phyloP scores from a whole-genome alignment of 2,329 filamentous ascomycete genomes.

The Penicillium brevicompactum region DNA sequence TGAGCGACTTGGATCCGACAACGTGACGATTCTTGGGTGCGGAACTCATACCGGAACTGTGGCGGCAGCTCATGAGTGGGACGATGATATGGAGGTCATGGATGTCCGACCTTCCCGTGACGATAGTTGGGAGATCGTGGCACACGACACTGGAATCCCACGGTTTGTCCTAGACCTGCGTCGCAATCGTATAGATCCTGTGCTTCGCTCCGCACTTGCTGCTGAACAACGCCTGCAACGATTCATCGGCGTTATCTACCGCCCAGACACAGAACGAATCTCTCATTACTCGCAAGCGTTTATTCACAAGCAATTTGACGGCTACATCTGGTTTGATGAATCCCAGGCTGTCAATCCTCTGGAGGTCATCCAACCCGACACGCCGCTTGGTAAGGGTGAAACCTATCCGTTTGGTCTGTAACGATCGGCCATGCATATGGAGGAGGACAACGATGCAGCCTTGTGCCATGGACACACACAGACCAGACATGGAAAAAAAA shows the following conservation, averaged over 20 bases:
- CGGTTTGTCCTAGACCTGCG: constrained; percentile 53
- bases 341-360: constrained; percentile 49
- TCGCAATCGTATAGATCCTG: constrained; percentile 34
- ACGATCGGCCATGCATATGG: not conserved
- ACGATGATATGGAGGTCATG: constrained; percentile 55
- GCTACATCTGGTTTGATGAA: constrained; percentile 53
- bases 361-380: constrained; percentile 49
- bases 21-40: constrained; percentile 51
- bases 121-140: constrained; percentile 54
- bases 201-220: constrained; percentile 40
- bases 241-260: constrained; percentile 58
- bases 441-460: too few species aligned
- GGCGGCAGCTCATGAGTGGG: constrained; percentile 55
- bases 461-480: too few species aligned
- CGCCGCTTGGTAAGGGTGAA: constrained; percentile 47
- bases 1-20: constrained; percentile 43
- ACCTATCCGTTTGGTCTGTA: constrained; percentile 57
- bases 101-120: constrained; percentile 47
- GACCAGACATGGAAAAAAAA: too few species aligned
- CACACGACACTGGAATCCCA: constrained; percentile 50
- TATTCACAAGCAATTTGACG: constrained; percentile 54
- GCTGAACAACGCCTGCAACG: constrained; percentile 48
- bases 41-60: constrained; percentile 56
- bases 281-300: constrained; percentile 54
- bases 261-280: constrained; percentile 51